phyloP scores from a whole-genome alignment of 2,329 filamentous ascomycete species.

The Sporothrix curviconia region DNA sequence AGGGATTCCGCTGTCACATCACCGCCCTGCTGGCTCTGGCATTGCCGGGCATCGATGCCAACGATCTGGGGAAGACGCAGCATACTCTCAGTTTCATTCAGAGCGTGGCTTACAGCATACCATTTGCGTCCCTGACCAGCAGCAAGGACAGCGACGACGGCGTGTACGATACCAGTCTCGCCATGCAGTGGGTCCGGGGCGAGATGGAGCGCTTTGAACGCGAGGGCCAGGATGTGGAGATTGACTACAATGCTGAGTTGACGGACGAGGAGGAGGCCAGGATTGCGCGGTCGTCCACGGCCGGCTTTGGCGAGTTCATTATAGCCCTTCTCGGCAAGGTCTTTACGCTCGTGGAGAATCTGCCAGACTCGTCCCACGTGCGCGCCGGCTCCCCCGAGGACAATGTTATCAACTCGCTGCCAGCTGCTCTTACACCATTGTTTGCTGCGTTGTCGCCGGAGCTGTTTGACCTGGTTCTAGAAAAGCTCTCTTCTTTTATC shows the following conservation, averaged over 20 bases:
- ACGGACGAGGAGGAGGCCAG: slow-evolving; percentile 79
- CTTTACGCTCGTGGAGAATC: slow-evolving; percentile 89
- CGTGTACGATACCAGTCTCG: slow-evolving; percentile 66
- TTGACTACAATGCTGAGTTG: slow-evolving; percentile 78
- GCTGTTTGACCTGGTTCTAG: slow-evolving; percentile 82
- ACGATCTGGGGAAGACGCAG: slow-evolving; percentile 93
- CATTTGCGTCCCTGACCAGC: slow-evolving; percentile 70
- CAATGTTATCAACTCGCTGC: slow-evolving; percentile 91
- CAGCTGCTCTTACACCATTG: slow-evolving; percentile 82
- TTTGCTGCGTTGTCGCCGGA: slow-evolving; percentile 88
- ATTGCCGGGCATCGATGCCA: slow-evolving; percentile 92
- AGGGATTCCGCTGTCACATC: slow-evolving; percentile 94
- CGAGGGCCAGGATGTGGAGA: slow-evolving; percentile 74
- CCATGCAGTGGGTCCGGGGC: slow-evolving; percentile 86
- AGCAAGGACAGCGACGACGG: slow-evolving; percentile 59
- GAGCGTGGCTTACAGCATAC: slow-evolving; percentile 91
- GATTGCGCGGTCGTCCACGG: slow-evolving; percentile 88
- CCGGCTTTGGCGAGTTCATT: slow-evolving; percentile 88
- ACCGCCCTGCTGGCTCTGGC: slow-evolving; percentile 89
- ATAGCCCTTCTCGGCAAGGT: slow-evolving; percentile 86
- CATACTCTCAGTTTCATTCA: slow-evolving; percentile 94
- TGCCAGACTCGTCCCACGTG: slow-evolving; percentile 83
- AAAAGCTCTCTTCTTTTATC: slow-evolving; percentile 89
- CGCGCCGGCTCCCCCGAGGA: slow-evolving; percentile 91
- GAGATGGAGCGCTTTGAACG: slow-evolving; percentile 92